phyloP scores from a whole-genome alignment of 352 stramenopile species.

The Hyaloperonospora arabidopsidis region DNA sequence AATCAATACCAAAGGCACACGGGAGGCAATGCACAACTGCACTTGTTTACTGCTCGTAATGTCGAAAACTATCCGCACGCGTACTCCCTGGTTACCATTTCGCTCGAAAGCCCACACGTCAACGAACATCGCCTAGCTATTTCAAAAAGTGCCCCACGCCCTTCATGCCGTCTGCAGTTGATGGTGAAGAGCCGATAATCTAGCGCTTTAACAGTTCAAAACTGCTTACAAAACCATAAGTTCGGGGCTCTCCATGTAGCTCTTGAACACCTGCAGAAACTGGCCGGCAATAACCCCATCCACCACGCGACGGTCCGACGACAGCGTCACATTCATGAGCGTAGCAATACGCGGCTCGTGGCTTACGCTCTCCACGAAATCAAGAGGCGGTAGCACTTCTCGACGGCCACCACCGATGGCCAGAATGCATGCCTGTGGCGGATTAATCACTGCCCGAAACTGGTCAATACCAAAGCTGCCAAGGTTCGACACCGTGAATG shows the following conservation, averaged over 20 bases:
- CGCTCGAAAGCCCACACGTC: too few species aligned
- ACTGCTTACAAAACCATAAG: slow-evolving; percentile 62
- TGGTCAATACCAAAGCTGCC: slow-evolving; percentile 96
- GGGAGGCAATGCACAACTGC: too few species aligned
- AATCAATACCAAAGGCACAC: too few species aligned
- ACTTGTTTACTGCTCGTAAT: slow-evolving; percentile 13
- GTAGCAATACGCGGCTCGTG: slow-evolving; percentile 87
- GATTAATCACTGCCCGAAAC: slow-evolving; percentile 99
- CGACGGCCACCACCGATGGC: slow-evolving; percentile 91
- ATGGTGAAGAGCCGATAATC: slow-evolving; percentile 19
- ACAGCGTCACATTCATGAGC: slow-evolving; percentile 94
- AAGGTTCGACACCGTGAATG: slow-evolving; percentile 99
- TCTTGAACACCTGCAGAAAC: slow-evolving; percentile 94
- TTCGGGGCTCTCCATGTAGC: slow-evolving; percentile 95
- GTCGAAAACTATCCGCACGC: background rate
- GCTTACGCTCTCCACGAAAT: slow-evolving; percentile 39
- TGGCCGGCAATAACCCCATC: slow-evolving; percentile 94
- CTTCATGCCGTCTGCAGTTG: slow-evolving; percentile 5
- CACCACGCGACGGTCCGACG: slow-evolving; percentile 93
- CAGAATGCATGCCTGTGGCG: slow-evolving; percentile 97
- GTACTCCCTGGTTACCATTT: too few species aligned
- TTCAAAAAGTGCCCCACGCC: too few species aligned
- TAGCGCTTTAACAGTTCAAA: slow-evolving; percentile 19
- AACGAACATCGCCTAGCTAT: too few species aligned
- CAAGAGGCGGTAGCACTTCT: slow-evolving; percentile 66